Percentiles rank a stretch among this genome's conserved stretches.
Conservation (phyloP, 2,329 filamentous ascomycete genomes). For the Neopestalotiopsis sp. region DNA sequence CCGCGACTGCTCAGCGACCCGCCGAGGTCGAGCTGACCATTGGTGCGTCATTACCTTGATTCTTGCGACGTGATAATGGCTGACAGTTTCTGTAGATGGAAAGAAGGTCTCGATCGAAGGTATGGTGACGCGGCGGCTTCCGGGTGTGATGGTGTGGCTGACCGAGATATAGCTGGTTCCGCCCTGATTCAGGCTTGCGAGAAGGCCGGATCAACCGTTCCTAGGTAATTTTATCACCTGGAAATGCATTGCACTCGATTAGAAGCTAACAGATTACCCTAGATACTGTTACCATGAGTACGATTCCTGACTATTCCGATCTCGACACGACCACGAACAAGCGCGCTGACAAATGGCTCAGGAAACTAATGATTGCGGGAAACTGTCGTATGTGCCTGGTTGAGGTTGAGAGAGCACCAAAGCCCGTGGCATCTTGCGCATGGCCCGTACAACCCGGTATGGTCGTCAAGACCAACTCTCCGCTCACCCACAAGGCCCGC, state of each 20-base stretch:
- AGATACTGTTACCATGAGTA: constrained; percentile 99
- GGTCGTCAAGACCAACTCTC: constrained; percentile 98
- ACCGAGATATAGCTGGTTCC: constrained; percentile 75
- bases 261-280: constrained; percentile 37
- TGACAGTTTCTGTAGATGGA: constrained; percentile 67
- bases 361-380: constrained; percentile 97
- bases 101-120: constrained; percentile 98
- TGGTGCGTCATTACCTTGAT: constrained; percentile 61
- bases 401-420: constrained; percentile 94
- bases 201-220: constrained; percentile 90
- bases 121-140: constrained; percentile 46
- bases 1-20: constrained; percentile 76
- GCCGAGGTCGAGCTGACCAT: constrained; percentile 97
- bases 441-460: constrained; percentile 99
- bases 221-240: constrained; percentile 63
- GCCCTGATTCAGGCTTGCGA: constrained; percentile 99
- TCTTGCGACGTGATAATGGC: constrained; percentile 20
- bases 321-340: constrained; percentile 20
- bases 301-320: constrained; percentile 43
- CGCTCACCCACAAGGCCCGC: constrained; percentile 93
- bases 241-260: not conserved
- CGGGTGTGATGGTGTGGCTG: constrained; percentile 32
- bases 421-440: constrained; percentile 96
- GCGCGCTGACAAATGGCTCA: constrained; percentile 52
- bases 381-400: constrained; percentile 99